Evolutionary conservation across 768 basidiomycete genomes (phyloP), one percentile per base, ranked within the genome.

Genomic region (Lactifluus piperatus): DNA sequence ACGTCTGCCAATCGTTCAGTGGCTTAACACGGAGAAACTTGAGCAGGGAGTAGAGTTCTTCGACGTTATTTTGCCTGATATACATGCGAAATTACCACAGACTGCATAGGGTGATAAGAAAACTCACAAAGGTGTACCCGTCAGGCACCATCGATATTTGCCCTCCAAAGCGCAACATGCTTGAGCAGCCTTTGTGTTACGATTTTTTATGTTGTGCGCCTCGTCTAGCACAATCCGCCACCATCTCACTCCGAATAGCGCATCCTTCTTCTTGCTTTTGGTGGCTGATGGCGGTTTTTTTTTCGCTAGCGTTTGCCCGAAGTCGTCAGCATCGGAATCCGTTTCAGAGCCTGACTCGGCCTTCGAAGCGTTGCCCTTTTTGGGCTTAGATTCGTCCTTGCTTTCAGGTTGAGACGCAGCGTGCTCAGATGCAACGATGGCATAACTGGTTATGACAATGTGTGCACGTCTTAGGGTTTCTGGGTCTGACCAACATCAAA

Each of bases 151-250:
- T 54, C 89, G 78, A 70, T 80, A 93, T 66, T 88, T 90, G 14
- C 81, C 79, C 48, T 84, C 71, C n/a, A 95, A 75, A 6, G 77
- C 86, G 60, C 83, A 88, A 60, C 91, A 91, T 0, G 90, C 92
- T 37, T 84, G 75, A 2, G 91, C 83, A 30, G 81, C 81, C 67
- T 91, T 88, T 0, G 86, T 89, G 36, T 78, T 84, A 51, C 82
- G 77, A 67, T 94, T 92, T 77, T 94, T 95, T 75, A 97, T 95
- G 65, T 87, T 90, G 69, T 97, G 94, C 0, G 94, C 94, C 68
- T 97, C 93, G 67, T 97, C 94, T 90, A 97, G 79, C 27, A 97
- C 87, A 49, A 95, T 77, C 11, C 91, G 78, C 73, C 82, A 87
- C 87, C 91, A 97, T 64, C 84, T 84, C 26, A 91, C 77, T 18